Conservation (phyloP, 208 protist genomes). For the Kentomonas sorsogonicus region DNA sequence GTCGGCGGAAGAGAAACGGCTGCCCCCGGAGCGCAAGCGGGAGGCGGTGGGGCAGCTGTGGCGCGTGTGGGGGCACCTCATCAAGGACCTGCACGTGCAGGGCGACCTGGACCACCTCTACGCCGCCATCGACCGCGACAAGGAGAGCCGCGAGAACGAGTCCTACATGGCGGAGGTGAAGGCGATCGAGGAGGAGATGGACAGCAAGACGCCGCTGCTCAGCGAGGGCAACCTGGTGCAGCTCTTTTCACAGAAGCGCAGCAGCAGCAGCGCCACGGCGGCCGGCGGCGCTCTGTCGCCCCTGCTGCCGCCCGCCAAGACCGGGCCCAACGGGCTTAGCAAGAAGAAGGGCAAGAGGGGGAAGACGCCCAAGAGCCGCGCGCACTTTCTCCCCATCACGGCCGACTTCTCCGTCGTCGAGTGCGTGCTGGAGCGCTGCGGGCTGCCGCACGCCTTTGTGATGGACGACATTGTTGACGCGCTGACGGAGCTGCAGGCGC, state of each 20-base stretch:
- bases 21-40: conserved; percentile 29
- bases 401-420: conserved; percentile 79
- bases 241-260: too few relatives aligned
- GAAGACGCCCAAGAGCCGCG: conserved; percentile 10
- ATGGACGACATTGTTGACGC: conserved; percentile 72
- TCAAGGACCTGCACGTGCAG: conserved; percentile 83
- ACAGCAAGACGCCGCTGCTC: neutral
- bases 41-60: conserved; percentile 66
- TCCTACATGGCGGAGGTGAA: conserved; percentile 46
- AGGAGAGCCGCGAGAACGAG: conserved; percentile 45
- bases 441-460: conserved; percentile 78
- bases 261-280: too few relatives aligned
- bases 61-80: conserved; percentile 76
- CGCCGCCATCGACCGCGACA: conserved; percentile 51
- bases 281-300: too few relatives aligned
- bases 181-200: conserved; percentile 22
- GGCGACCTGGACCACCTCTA: conserved; percentile 80
- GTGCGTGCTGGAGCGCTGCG: conserved; percentile 73
- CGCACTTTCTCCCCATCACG: conserved; percentile 38
- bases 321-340: neutral
- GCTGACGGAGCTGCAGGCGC: conserved; percentile 63
- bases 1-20: neutral
- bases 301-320: too few relatives aligned
- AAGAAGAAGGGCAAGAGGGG: neutral
- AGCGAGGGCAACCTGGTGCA: neutral